A percentile compares a stretch with the other conserved stretches of the same genome.
Conservation (phyloP, 345 rosid genomes). For the Laguncularia racemosa region DNA sequence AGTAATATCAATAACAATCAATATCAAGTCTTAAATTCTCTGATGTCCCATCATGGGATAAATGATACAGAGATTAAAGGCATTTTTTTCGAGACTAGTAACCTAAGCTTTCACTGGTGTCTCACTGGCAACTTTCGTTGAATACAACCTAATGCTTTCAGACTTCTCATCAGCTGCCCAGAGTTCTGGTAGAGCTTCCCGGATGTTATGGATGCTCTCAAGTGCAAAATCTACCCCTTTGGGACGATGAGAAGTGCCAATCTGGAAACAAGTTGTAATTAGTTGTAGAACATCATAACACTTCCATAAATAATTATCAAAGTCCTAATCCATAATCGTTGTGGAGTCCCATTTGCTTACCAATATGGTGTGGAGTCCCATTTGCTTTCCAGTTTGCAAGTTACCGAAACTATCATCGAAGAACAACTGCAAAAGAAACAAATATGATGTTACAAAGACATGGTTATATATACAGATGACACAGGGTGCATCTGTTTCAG, state of each 20-base stretch:
- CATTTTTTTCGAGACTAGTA: background rate
- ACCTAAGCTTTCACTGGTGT: slow-evolving; percentile 55
- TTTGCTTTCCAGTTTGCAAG: slow-evolving; percentile 60
- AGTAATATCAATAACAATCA: no score
- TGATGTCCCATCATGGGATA: no score
- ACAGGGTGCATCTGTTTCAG: no score
- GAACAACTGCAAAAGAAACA: slow-evolving; percentile 50
- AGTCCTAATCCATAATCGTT: background rate
- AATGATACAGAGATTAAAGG: no score
- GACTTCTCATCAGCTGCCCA: slow-evolving; percentile 67
- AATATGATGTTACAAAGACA: background rate
- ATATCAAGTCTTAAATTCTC: no score
- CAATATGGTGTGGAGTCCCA: slow-evolving; percentile 79
- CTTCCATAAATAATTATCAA: background rate
- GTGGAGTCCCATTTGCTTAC: slow-evolving; percentile 26
- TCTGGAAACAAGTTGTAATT: slow-evolving; percentile 20
- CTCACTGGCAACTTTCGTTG: slow-evolving; percentile 52
- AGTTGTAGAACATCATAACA: background rate
- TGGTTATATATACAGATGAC: no score
- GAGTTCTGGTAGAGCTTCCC: slow-evolving; percentile 78
- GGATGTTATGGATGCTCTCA: slow-evolving; percentile 85
- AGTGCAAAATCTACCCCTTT: slow-evolving; percentile 71
- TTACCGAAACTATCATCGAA: slow-evolving; percentile 85
- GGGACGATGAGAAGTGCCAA: slow-evolving; percentile 55
- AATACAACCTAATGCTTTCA: slow-evolving; percentile 27